Percentiles rank a stretch among this genome's conserved stretches.
These are phyloP conservation scores for Aureobasidium sp. DNA, from an alignment of 2,329 filamentous ascomycete species.

Conservation along the genomic window DNA sequence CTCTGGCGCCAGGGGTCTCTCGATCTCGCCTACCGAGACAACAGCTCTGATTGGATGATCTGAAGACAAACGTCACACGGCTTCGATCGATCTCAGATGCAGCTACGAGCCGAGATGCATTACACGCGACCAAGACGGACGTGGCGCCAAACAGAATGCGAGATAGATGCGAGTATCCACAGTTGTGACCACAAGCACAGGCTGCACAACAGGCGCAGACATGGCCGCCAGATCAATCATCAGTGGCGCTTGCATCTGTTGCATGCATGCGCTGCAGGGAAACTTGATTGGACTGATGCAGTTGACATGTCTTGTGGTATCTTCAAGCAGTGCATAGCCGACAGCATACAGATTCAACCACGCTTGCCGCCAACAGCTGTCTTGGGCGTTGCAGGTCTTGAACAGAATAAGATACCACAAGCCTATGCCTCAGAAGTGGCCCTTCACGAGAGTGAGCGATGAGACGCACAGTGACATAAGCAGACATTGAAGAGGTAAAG, in stretches of 20 bases:
- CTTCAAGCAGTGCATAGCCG: background rate
- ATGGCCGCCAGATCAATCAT: background rate
- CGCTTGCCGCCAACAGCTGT: conserved; percentile 1
- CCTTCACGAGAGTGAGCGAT: too few relatives aligned
- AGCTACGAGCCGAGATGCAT: background rate
- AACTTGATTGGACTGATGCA: background rate
- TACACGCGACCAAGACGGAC: background rate
- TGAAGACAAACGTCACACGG: background rate
- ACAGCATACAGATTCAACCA: background rate
- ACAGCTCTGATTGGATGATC: background rate
- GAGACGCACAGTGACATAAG: background rate
- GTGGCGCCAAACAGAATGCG: background rate
- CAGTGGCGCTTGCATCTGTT: background rate
- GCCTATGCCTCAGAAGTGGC: too few relatives aligned
- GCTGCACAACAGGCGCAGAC: too few relatives aligned
- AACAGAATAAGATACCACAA: too few relatives aligned
- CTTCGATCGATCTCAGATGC: background rate
- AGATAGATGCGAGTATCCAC: background rate
- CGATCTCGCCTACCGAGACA: background rate
- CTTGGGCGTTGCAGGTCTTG: background rate
- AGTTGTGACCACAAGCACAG: background rate
- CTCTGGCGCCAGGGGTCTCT: background rate
- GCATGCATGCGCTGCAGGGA: background rate
- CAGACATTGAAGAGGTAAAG: background rate
- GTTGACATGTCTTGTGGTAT: background rate